A percentile compares a stretch with the other conserved stretches of the same genome.
phyloP scores from a whole-genome alignment of 192 early-diverging fungal species.

The Backusella circina region DNA sequence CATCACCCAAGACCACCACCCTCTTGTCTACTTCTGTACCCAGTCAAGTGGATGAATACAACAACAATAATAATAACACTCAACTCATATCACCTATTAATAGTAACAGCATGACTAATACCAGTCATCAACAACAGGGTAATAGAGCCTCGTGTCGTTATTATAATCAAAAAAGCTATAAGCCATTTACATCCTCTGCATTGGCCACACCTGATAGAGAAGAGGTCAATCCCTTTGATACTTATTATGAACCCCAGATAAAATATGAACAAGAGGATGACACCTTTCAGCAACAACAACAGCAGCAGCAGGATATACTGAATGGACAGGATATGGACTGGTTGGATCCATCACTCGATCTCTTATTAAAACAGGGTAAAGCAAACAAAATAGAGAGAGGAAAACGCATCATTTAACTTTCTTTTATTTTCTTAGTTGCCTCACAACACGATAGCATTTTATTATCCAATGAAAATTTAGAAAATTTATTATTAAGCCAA shows the following conservation, averaged over 20 bases:
- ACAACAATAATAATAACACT: too few species aligned
- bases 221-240: conserved; percentile 15
- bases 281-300: background rate
- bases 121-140: background rate
- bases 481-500: background rate
- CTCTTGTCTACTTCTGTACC: background rate
- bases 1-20: conserved; percentile 13
- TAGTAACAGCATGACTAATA: background rate
- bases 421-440: background rate
- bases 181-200: conserved; percentile 12
- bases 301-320: background rate
- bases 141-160: background rate
- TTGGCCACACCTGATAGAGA: conserved; percentile 19
- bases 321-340: conserved; percentile 10
- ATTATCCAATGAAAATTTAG: conserved; percentile 1
- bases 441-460: background rate
- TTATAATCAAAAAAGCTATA: background rate
- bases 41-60: background rate
- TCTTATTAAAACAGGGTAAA: conserved; percentile 12
- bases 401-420: background rate
- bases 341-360: conserved; percentile 1
- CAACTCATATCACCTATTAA: background rate
- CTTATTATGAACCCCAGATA: background rate
- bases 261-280: background rate
- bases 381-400: background rate